A percentile compares a stretch with the other conserved stretches of the same genome.
phyloP scores from a whole-genome alignment of 208 protist species.

The Giardia duodenalis region DNA sequence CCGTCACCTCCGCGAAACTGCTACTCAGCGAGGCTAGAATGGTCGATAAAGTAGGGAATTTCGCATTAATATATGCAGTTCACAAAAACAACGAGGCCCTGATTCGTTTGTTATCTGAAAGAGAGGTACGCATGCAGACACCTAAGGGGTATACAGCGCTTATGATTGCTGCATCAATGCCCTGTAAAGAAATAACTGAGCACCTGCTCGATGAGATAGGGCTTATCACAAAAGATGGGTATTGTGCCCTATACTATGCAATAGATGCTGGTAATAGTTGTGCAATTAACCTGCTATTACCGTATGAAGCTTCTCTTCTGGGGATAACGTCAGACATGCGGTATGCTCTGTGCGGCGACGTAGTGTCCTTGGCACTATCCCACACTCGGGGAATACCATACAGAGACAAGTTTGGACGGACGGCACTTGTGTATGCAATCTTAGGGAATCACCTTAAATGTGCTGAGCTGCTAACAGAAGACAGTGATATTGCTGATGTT shows the following conservation, averaged over 20 bases:
- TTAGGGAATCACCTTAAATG: too few species aligned
- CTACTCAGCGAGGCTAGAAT: too few species aligned
- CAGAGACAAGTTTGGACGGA: too few species aligned
- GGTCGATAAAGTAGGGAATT: too few species aligned
- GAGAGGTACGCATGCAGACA: neutral
- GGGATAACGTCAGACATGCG: too few species aligned
- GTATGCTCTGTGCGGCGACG: too few species aligned
- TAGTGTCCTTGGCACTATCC: too few species aligned
- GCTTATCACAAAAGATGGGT: neutral
- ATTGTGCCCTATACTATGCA: neutral
- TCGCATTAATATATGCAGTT: neutral
- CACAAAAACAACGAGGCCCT: neutral
- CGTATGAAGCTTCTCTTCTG: neutral
- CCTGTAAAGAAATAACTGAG: neutral
- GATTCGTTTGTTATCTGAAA: neutral
- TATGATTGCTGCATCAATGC: neutral
- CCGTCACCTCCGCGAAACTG: too few species aligned
- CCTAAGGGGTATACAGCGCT: neutral
- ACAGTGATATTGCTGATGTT: too few species aligned
- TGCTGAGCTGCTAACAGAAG: too few species aligned
- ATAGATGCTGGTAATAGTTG: neutral
- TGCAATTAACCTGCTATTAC: neutral
- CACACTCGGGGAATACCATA: too few species aligned
- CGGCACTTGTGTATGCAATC: too few species aligned
- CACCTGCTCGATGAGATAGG: neutral